These are phyloP conservation scores for Podila epicladia DNA, from an alignment of 192 early-diverging fungal genomes.

Conservation along the genomic window DNA sequence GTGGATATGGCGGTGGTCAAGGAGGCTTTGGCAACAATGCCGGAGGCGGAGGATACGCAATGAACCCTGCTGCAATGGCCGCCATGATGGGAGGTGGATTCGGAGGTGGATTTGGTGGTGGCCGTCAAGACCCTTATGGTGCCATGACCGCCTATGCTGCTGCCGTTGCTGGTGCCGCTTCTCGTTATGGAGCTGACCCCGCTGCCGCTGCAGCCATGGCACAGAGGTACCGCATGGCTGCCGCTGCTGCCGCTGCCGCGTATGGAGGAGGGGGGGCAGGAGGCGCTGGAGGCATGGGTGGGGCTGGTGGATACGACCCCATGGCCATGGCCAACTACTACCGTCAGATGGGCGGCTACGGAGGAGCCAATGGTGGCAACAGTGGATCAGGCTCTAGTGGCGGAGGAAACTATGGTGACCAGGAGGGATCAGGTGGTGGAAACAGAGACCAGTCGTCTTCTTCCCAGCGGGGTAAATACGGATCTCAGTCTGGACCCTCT, in stretches of 20 bases:
- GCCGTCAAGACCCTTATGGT: constrained; percentile 39
- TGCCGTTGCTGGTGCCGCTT: constrained; percentile 35
- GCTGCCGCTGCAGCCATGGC: constrained; percentile 37
- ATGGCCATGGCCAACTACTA: constrained; percentile 30
- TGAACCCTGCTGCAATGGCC: constrained; percentile 31
- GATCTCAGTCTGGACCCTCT: constrained; percentile 23
- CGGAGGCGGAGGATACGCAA: constrained; percentile 42
- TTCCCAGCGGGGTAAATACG: constrained; percentile 29
- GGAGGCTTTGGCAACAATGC: constrained; percentile 27
- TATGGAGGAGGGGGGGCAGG: constrained; percentile 17
- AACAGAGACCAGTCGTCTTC: constrained; percentile 7
- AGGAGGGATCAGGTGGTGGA: constrained; percentile 22
- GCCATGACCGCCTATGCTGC: constrained; percentile 45
- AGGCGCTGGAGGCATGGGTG: constrained; percentile 19
- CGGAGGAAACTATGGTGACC: constrained; percentile 10
- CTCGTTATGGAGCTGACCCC: constrained; percentile 40
- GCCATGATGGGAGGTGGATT: constrained; percentile 47
- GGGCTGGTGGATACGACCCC: constrained; percentile 34
- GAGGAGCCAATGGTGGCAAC: constrained; percentile 22
- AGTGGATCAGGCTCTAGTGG: constrained; percentile 23
- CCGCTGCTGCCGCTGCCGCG: constrained; percentile 30
- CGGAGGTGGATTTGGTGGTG: constrained; percentile 40
- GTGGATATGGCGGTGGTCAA: constrained; percentile 27
- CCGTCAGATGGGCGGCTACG: constrained; percentile 43
- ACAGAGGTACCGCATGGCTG: constrained; percentile 39